Base-by-base conservation (phyloP, 768 basidiomycete genomes). In the Serendipita vermifera region DNA sequence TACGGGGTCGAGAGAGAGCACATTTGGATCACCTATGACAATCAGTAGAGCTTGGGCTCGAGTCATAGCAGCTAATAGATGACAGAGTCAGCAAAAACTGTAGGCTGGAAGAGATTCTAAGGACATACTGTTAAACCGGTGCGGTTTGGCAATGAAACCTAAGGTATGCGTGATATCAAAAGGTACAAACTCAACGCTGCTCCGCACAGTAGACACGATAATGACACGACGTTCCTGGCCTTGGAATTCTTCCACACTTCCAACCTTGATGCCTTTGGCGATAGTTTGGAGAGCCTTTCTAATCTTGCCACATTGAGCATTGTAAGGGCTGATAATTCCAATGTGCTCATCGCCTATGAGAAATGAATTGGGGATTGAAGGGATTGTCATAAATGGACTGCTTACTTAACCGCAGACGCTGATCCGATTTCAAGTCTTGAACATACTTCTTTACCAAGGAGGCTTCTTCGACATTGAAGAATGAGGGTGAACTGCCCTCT, bases 211-310 rank as follows among this genome's bases (percentile, higher is more conserved):
- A 11, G 71, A 70, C 36, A 72, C 61, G 58, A 72, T 70, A 26
- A 72, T 72, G 32, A 72, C 67, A 5, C 65, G 64, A 57, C 59
- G 31, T 51, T 76, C 78, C 67, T 81, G 77, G 6, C 81, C 82
- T 64, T 82, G 81, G 67, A 81, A 81, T 57, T 81, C 79, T 60
- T 83, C 82, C 1, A 81, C 80, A 20, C 77, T 79, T 17, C 80
- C 82, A 13, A 83, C 76, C 60, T 82, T 82, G 55, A 82, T 69
- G 68, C 62, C 56, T 38, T 35, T 56, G 58, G 63, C 64, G 29
- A 64, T 39, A 6, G 36, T 55, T 24, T 64, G 62, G 15, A 82
- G 63, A 2, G 64, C 55, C 5, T 57, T 64, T 11, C 77, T 71
- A 20, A 83, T 69, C 62, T 76, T 79, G 11, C 66, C 63, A 41